Base-by-base conservation (phyloP, 345 rosid species). In the Citrus cavaleriei region DNA sequence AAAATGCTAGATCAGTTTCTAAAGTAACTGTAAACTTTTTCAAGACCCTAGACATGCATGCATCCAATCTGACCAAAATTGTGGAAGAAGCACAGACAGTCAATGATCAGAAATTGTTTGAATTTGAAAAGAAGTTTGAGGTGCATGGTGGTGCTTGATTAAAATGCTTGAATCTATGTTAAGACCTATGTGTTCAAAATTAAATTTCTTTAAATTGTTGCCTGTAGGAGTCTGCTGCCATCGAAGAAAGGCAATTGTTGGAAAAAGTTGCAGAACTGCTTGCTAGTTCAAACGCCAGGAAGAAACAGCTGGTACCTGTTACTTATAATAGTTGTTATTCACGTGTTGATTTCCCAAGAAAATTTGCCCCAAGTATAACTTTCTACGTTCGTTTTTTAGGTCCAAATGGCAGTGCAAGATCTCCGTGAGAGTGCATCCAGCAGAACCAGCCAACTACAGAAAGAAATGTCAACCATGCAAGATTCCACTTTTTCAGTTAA, bases 381-480 rank as follows among this genome's bases (percentile, higher is more conserved):
- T 28, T 61, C 25, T 75, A 6, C 9, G 62, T 78, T 35, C 27
- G 10, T 58, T 62, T n/a, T 58, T 72, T 65, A 96, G 99, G 98
- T 96, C 37, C 97, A 94, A 92, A 80, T 85, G 90, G 91, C 98
- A 69, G 93, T 97, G 76, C 90, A 90, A 46, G 98, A 94, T 87
- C 87, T 97, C 63, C 92, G 91, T 37, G 93, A 92, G 77, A 90
- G 91, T 73, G 85, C 95, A 78, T 89, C 91, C 84, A 83, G 87
- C 80, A 91, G 90, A 93, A 93, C 97, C 54, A 83, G 69, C 72
- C 88, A 88, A 49, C 78, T 94, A 74, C 99, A 93, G 81, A 88
- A 90, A 84, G 99, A 94, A 87, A 93, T 93, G 97, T 91, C 93
- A 64, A 92, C 96, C 22, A 89, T 97, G 98, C 93, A 94, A 81